Base-by-base conservation (phyloP, 768 basidiomycete genomes). In the Pleurotus pulmonarius region DNA sequence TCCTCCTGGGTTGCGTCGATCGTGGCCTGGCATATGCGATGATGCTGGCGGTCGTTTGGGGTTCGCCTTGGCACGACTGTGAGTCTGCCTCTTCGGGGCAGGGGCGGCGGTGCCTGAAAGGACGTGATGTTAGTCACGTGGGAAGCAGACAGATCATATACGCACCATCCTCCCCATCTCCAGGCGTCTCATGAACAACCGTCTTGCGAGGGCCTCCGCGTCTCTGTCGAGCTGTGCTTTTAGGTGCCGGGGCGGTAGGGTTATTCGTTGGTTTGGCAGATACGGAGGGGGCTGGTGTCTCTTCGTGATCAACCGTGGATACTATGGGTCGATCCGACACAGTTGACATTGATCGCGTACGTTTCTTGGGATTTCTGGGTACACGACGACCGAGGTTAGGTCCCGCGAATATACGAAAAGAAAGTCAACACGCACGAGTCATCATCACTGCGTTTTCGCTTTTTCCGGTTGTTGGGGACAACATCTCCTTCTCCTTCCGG, bases 401-500 rank as follows among this genome's bases (percentile, higher is more conserved):
- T 20, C 25, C 13, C 7, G 24, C 38, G 34, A 34, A 41, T 7
- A 46, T 34, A 22, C 46, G 20, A 56, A 24, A 16, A 58, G 44
- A 44, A 37, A 37, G 62, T 8, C 9, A 8, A 60, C 39, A 77
- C 86, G 70, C 60, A 91, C 90, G 67, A 67, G 62, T 91, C 90
- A 49, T 90, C 88, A 22, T 88, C 89, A 25, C 72, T 73, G 49
- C 90, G 81, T 69, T 92, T 92, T 66, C 91, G 80, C 70, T 92
- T 92, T 71, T 85, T 84, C 58, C 80, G 80, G 56, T 68, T 75
- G 45, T 63, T 69, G 0, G 66, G 56, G 16, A 59, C 65, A 18
- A 67, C 67, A 20, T 86, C 83, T 13, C 58, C 63, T 16, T 84
- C 83, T 12, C 80, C 80, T 39, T 80, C 80, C 7, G 73, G 70